Evolutionary conservation across 2,329 filamentous ascomycete genomes (phyloP).

Genomic region (Thielaviopsis populi): DNA sequence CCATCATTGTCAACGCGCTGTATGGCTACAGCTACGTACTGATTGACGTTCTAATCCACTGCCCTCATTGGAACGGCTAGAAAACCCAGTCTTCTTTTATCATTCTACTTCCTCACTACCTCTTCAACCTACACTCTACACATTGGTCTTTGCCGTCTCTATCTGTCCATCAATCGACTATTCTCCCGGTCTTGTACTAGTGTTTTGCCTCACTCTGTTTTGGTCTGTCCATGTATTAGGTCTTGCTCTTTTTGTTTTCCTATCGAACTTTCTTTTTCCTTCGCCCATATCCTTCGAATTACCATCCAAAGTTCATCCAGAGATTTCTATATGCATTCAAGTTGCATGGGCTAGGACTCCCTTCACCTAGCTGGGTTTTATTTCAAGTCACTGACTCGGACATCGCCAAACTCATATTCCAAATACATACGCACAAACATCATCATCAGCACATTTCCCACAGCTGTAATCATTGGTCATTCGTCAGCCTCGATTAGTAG

Average conservation of each 20-base stretch:
- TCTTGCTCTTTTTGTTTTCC: neutral
- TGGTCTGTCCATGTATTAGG: neutral
- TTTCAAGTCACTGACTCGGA: neutral
- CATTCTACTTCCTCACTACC: neutral
- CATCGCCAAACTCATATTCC: neutral
- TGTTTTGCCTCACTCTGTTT: constrained; percentile 1
- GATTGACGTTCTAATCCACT: neutral
- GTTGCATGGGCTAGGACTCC: neutral
- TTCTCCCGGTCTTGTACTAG: neutral
- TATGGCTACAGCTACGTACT: neutral
- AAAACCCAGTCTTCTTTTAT: neutral
- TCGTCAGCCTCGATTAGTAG: neutral
- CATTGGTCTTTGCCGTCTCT: neutral
- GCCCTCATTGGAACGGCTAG: neutral
- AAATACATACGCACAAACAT: neutral
- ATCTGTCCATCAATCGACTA: neutral
- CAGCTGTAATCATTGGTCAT: neutral
- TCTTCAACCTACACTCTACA: neutral
- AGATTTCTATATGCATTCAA: neutral
- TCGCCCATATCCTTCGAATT: neutral
- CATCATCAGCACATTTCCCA: no score
- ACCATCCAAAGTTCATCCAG: neutral
- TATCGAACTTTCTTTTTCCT: neutral
- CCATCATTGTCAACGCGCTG: neutral
- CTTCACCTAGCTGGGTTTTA: constrained; percentile 1